Conservation (phyloP, 169 alveolate species). For the Plasmodium yoelii region DNA sequence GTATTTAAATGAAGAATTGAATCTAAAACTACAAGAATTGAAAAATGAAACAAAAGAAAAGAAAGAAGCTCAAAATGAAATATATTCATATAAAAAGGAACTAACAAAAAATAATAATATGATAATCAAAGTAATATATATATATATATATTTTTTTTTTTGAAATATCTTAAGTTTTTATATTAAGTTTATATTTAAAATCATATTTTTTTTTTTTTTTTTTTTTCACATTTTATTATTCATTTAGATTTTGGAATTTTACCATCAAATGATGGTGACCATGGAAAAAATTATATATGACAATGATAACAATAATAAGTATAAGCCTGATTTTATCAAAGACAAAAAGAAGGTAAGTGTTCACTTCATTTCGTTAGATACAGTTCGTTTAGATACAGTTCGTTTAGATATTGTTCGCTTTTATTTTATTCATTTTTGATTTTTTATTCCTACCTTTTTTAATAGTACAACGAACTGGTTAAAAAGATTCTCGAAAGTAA, state of each 20-base stretch:
- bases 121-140: conserved; percentile 21
- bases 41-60: conserved; percentile 12
- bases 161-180: background rate
- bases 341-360: conserved; percentile 44
- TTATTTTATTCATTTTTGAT: background rate
- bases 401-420: too few relatives aligned
- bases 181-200: background rate
- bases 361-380: background rate
- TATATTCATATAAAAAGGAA: conserved; percentile 23
- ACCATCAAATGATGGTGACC: conserved; percentile 12
- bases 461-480: conserved; percentile 33
- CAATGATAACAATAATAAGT: conserved; percentile 5
- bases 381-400: background rate
- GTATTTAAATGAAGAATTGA: conserved; percentile 43
- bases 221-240: background rate
- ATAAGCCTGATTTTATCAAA: conserved; percentile 10
- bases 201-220: background rate
- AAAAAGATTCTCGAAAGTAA: conserved; percentile 16
- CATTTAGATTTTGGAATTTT: conserved; percentile 34
- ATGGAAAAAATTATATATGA: conserved; percentile 31
- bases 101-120: conserved; percentile 33
- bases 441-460: background rate
- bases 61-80: conserved; percentile 33
- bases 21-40: conserved; percentile 20
- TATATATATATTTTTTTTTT: background rate